Conservation (phyloP, 257 asterid genomes). For the Ilex asprella region DNA sequence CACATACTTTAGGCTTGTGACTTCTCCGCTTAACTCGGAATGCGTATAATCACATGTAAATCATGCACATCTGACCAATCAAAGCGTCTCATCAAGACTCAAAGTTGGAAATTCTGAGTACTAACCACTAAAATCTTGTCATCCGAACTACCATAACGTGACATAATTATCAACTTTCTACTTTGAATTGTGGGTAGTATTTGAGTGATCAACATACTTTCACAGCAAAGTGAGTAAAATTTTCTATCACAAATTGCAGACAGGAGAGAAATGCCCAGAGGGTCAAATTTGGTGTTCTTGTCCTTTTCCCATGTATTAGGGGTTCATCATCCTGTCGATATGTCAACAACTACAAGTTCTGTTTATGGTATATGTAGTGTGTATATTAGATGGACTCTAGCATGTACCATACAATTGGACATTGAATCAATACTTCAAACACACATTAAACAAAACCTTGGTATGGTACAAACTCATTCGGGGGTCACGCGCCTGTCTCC, state of each 20-base stretch:
- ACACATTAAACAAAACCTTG: neutral
- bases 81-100: no score
- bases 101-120: no score
- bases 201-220: no score
- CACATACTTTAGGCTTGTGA: no score
- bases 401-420: neutral
- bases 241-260: neutral
- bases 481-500: neutral
- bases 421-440: neutral
- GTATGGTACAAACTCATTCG: neutral
- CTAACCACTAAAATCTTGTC: neutral
- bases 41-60: no score
- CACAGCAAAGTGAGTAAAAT: no score
- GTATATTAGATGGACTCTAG: neutral
- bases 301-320: neutral
- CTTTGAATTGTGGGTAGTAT: no score
- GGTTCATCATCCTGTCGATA: neutral
- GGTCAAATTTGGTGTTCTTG: neutral
- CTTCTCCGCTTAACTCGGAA: no score
- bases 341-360: no score
- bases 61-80: no score
- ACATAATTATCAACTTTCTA: neutral
- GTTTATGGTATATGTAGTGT: neutral
- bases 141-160: neutral
- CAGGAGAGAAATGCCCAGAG: neutral